These are phyloP conservation scores for Boletales sp. DNA, from an alignment of 768 basidiomycete species.

Conservation along the genomic window DNA sequence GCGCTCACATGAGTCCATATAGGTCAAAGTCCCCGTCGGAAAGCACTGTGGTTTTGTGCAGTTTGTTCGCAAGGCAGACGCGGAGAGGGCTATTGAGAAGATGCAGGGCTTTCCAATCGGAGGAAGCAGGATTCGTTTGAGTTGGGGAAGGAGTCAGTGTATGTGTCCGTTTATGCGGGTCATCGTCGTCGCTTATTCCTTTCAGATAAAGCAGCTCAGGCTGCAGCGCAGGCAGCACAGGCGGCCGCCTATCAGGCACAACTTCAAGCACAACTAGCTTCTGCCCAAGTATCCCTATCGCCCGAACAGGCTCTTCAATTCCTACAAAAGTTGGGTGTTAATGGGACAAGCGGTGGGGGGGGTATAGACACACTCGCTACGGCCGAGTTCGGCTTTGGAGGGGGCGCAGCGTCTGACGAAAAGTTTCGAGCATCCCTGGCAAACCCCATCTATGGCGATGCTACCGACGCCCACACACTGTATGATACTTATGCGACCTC, in stretches of 20 bases:
- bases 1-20: conserved; percentile 7
- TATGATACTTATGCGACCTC: conserved; percentile 23
- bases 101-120: conserved; percentile 97
- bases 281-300: conserved; percentile 35
- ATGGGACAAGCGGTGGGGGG: conserved; percentile 33
- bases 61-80: conserved; percentile 88
- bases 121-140: conserved; percentile 84
- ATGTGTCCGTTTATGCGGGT: neutral
- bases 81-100: conserved; percentile 89
- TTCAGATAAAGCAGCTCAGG: conserved; percentile 86
- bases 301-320: conserved; percentile 63
- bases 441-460: conserved; percentile 19
- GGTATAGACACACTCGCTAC: conserved; percentile 8
- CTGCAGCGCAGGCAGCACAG: conserved; percentile 81
- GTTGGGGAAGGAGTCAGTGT: conserved; percentile 96
- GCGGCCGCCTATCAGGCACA: conserved; percentile 62
- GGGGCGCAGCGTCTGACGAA: conserved; percentile 21
- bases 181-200: conserved; percentile 4
- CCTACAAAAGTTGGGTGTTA: conserved; percentile 51
- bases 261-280: conserved; percentile 30
- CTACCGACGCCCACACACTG: conserved; percentile 7
- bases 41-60: conserved; percentile 97
- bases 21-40: conserved; percentile 96
- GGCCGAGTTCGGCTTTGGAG: conserved; percentile 10
- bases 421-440: conserved; percentile 18